Evolutionary conservation across 345 rosid species (phyloP).

Genomic region (thale cress (Arabidopsis thaliana)): TAIR10.1 NC_003074.8:1761001-1761500

Average conservation of each 20-base stretch:
- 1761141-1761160: constrained; percentile 44
- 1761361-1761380: constrained; percentile 30
- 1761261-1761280: constrained; percentile 38
- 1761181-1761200: constrained; percentile 53
- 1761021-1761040: constrained; percentile 34
- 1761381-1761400: not conserved
- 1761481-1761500: constrained; percentile 81
- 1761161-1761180: constrained; percentile 34
- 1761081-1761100: constrained; percentile 46
- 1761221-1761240: constrained; percentile 39
- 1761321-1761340: not conserved
- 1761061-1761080: constrained; percentile 36
- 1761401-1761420: constrained; percentile 53
- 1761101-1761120: constrained; percentile 55
- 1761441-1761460: constrained; percentile 60
- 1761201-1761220: constrained; percentile 4
- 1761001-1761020: constrained; percentile 39
- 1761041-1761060: constrained; percentile 26
- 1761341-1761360: constrained; percentile 36
- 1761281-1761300: constrained; percentile 42
- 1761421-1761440: constrained; percentile 57
- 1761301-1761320: constrained; percentile 33
- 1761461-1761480: constrained; percentile 79
- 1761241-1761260: constrained; percentile 48
- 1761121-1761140: constrained; percentile 51